Evolutionary conservation across 2,329 filamentous ascomycete genomes (phyloP), one percentile per base, ranked within the genome.

Genomic region (Aspergillus sp.): DNA sequence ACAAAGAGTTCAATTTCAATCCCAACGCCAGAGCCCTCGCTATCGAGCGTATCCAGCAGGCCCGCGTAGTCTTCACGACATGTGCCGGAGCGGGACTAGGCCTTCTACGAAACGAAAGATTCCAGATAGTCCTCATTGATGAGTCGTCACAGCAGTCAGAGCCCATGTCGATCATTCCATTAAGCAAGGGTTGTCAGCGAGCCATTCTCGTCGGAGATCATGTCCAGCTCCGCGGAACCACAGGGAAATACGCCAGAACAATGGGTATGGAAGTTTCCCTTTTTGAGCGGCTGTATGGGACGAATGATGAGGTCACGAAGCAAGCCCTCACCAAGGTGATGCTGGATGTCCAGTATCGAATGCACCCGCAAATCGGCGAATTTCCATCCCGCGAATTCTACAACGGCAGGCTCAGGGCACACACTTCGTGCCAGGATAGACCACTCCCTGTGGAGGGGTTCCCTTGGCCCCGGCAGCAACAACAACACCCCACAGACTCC

Each of bases 271-370:
- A 39, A 6, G 17, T 50, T 23, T 50, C 47, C 25, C 47, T 50
- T 19, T 50, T 50, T 21, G 47, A 50, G 21, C 47, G 47, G 17
- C 33, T 50, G 14, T 50, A 50, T 50, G n/a, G 12, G 47, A 12
- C 33, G 9, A 19, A 50, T 9, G 19, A 25, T 40, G 47, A 33
- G 12, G 33, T 19, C 43, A 31, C 43, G 6, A 23, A 40, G 39
- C 7, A 15, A 25, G 33, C 33, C 12, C 19, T 50, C 5, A 39
- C 19, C 31, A 50, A 39, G 33, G 31, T 50, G 11, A 50, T 50
- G 33, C 47, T 50, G 19, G n/a, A 50, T n/a, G 33, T 50, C n/a
- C 47, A 50, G 33, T 50, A 50, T 25, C 47, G 47, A 23, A 50
- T 50, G 47, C 47, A 50, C 39, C 47, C 47, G 19, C 46, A 49